phyloP scores from a whole-genome alignment of 108 stramenopile genomes.

The Parietichytrium sp. region DNA sequence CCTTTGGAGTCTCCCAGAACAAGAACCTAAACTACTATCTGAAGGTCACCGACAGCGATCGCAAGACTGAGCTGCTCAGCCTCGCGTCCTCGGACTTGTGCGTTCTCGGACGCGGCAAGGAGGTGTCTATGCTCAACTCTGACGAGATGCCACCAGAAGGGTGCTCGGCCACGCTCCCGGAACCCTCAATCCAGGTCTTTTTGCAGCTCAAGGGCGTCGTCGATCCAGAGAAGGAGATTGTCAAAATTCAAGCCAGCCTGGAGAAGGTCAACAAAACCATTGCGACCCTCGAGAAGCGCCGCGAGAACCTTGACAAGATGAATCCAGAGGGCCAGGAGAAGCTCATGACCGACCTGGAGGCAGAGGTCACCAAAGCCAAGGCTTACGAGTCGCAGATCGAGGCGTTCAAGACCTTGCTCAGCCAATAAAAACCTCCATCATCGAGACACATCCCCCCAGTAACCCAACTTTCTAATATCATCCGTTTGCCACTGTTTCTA shows the following conservation, averaged over 20 bases:
- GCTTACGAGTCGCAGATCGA: neutral
- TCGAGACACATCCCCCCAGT: neutral
- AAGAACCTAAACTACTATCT: conserved; percentile 81
- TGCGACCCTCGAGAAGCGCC: neutral
- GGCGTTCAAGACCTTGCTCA: neutral
- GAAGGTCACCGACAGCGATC: conserved; percentile 65
- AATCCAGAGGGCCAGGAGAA: conserved; percentile 38
- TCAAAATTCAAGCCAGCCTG: conserved; percentile 66
- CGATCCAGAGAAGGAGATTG: conserved; percentile 85
- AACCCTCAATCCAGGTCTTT: conserved; percentile 76
- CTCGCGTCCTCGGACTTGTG: conserved; percentile 71
- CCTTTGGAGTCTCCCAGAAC: conserved; percentile 54
- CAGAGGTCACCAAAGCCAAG: neutral
- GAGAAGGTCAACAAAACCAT: conserved; percentile 56
- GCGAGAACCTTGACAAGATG: conserved; percentile 36
- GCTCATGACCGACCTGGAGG: neutral
- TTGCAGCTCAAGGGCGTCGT: conserved; percentile 94
- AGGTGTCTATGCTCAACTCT: conserved; percentile 65
- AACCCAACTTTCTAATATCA: too few relatives aligned
- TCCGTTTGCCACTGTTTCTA: neutral
- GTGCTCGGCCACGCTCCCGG: conserved; percentile 75
- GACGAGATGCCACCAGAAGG: conserved; percentile 66
- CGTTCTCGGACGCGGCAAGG: conserved; percentile 73
- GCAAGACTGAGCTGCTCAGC: conserved; percentile 50
- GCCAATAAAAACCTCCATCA: neutral